phyloP scores from a whole-genome alignment of 345 rosid species.

The Salix koriyanagi region DNA sequence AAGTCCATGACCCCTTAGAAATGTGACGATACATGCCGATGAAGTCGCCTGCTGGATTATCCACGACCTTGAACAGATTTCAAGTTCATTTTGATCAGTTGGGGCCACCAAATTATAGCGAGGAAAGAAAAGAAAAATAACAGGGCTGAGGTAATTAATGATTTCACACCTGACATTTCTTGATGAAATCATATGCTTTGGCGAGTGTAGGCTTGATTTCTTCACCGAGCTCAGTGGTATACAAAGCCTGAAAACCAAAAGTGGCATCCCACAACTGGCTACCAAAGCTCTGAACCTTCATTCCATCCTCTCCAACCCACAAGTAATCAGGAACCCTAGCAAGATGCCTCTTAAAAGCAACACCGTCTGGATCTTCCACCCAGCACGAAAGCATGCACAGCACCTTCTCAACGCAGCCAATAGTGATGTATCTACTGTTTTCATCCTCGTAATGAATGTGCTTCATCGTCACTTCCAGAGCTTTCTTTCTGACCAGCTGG shows the following conservation, averaged over 20 bases:
- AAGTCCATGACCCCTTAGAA: conserved; percentile 53
- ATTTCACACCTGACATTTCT: conserved; percentile 39
- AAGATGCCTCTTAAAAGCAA: conserved; percentile 51
- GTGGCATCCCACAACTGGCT: conserved; percentile 63
- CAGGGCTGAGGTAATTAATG: no score
- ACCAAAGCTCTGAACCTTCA: conserved; percentile 63
- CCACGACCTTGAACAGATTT: conserved; percentile 9
- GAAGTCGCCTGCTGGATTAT: conserved; percentile 44
- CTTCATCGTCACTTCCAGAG: conserved; percentile 20
- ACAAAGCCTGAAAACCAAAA: conserved; percentile 41
- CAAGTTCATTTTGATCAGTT: no score
- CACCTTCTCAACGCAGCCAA: conserved; percentile 33
- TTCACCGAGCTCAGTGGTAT: conserved; percentile 30
- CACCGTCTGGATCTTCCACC: conserved; percentile 63
- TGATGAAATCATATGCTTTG: conserved; percentile 36
- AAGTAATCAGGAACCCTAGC: conserved; percentile 49
- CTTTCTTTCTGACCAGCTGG: conserved; percentile 20
- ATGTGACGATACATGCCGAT: conserved; percentile 35
- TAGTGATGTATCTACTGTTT: conserved; percentile 32
- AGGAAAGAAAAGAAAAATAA: no score
- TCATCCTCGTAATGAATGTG: conserved; percentile 32
- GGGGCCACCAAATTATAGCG: no score
- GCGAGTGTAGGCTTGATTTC: conserved; percentile 33
- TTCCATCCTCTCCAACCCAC: conserved; percentile 71
- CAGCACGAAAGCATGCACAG: conserved; percentile 60